These are phyloP conservation scores for Apophysomyces sp. DNA, from an alignment of 371 early-diverging fungal species.

Conservation along the genomic window DNA sequence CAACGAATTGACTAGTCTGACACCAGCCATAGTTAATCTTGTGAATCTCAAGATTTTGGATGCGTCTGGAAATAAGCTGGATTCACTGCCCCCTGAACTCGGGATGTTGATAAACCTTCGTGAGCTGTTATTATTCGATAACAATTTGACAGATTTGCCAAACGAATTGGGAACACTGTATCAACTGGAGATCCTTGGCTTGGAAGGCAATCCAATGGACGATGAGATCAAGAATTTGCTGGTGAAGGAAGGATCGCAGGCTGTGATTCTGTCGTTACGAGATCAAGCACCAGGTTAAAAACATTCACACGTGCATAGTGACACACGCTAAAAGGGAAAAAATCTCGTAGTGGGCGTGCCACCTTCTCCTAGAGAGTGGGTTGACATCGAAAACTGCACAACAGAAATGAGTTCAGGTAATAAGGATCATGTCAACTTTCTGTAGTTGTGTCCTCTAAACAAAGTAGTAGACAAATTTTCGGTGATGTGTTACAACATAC, in stretches of 20 bases:
- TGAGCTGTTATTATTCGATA: conserved; percentile 94
- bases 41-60: conserved; percentile 72
- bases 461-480: conserved; percentile 69
- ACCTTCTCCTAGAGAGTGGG: conserved; percentile 95
- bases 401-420: conserved; percentile 33
- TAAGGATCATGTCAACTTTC: neutral
- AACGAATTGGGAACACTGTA: conserved; percentile 92
- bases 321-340: neutral
- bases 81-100: conserved; percentile 86
- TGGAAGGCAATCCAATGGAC: conserved; percentile 97
- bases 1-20: conserved; percentile 82
- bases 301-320: neutral
- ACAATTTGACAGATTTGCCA: conserved; percentile 87
- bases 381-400: conserved; percentile 57
- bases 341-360: conserved; percentile 63
- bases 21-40: conserved; percentile 72
- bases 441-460: neutral
- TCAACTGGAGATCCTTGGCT: conserved; percentile 89
- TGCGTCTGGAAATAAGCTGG: conserved; percentile 90
- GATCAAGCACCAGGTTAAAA: conserved; percentile 88
- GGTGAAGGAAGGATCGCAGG: conserved; percentile 86
- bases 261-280: conserved; percentile 87
- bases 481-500: conserved; percentile 94
- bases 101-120: conserved; percentile 82
- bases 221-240: conserved; percentile 81